Evolutionary conservation across 164 flowering plant species (phyloP).

Genomic region (Malania oleifera): DNA sequence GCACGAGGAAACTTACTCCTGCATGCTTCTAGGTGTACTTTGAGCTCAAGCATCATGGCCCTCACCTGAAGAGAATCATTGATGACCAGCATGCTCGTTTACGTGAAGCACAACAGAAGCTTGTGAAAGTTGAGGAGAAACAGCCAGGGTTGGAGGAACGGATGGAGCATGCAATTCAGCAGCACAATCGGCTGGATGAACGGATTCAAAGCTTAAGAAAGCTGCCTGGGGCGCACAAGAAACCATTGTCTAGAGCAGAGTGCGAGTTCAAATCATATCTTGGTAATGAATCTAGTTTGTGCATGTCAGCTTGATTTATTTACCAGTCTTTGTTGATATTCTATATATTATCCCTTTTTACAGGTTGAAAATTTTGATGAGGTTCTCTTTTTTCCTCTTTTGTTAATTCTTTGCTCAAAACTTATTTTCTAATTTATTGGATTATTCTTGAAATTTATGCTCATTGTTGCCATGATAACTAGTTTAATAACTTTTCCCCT

Average conservation of each 20-base stretch:
- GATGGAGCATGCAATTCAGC: constrained; percentile 40
- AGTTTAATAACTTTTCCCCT: no score
- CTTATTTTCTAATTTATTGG: no score
- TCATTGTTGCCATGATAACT: no score
- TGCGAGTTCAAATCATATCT: constrained; percentile 73
- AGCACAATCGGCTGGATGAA: constrained; percentile 43
- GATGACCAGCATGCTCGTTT: constrained; percentile 64
- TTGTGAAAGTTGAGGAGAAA: constrained; percentile 57
- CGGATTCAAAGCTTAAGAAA: constrained; percentile 53
- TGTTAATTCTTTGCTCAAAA: no score
- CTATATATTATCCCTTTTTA: no score
- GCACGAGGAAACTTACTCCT: constrained; percentile 3
- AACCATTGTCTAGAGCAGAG: constrained; percentile 78
- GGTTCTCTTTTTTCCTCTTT: background rate
- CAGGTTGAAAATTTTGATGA: no score
- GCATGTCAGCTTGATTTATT: background rate
- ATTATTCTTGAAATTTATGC: no score
- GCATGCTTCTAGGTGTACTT: constrained; percentile 56
- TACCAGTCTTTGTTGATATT: background rate
- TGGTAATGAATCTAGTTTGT: constrained; percentile 38
- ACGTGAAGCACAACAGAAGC: constrained; percentile 45
- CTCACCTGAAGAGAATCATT: constrained; percentile 62
- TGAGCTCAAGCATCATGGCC: constrained; percentile 76
- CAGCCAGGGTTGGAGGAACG: constrained; percentile 54
- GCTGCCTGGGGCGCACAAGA: constrained; percentile 62